Conservation (phyloP, 768 basidiomycete genomes). For the Naematelia encephala region DNA sequence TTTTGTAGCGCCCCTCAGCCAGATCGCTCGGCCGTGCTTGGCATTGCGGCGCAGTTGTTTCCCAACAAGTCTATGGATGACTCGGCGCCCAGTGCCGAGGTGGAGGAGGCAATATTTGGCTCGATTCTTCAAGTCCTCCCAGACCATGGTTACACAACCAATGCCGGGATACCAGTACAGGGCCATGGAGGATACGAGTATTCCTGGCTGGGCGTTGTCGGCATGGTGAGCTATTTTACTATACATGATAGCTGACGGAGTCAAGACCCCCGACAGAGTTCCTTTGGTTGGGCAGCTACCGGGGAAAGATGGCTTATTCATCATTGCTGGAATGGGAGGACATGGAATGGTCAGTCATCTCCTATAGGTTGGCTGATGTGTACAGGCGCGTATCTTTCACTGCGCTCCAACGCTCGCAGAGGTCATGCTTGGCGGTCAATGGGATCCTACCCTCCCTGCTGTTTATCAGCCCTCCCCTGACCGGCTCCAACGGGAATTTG, state of each 20-base stretch:
- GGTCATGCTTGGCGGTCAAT: constrained; percentile 26
- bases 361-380: neutral
- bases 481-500: constrained; percentile 13
- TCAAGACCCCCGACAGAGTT: constrained; percentile 36
- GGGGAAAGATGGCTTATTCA: constrained; percentile 34
- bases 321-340: constrained; percentile 33
- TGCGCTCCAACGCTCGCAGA: constrained; percentile 38
- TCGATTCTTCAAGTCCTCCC: neutral
- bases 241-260: neutral
- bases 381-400: constrained; percentile 39
- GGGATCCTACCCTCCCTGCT: constrained; percentile 30
- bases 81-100: neutral
- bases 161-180: neutral
- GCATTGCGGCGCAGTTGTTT: neutral
- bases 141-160: neutral
- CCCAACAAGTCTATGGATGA: neutral
- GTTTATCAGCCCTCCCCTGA: constrained; percentile 28
- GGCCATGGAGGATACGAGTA: constrained; percentile 31
- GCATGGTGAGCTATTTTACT: constrained; percentile 29
- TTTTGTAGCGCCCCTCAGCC: neutral
- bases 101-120: neutral
- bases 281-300: constrained; percentile 39
- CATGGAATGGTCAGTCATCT: constrained; percentile 1
- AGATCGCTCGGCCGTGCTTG: neutral
- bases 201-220: constrained; percentile 43